A percentile compares a stretch with the other conserved stretches of the same genome.
phyloP scores from a whole-genome alignment of 2,329 filamentous ascomycete genomes.

The Zopfia rhizophila region DNA sequence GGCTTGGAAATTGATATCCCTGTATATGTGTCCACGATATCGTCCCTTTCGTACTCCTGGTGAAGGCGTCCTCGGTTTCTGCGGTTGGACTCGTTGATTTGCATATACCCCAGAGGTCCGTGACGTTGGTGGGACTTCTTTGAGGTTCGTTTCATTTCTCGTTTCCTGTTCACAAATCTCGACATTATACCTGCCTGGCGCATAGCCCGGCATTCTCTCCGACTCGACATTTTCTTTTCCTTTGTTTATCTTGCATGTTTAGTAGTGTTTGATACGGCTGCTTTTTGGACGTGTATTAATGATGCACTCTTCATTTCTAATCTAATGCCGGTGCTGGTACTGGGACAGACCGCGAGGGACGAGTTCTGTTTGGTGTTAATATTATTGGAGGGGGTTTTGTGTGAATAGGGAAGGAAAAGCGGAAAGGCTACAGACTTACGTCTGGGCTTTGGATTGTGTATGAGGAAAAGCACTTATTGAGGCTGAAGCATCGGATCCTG shows the following conservation, averaged over 20 bases:
- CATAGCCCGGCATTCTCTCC: constrained; percentile 28
- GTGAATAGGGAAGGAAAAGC: constrained; percentile 5
- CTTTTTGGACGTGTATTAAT: constrained; percentile 18
- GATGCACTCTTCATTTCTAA: too few relatives aligned
- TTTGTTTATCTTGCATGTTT: constrained; percentile 17
- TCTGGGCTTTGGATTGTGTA: constrained; percentile 1
- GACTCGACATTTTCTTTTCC: constrained; percentile 8
- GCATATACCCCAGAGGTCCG: constrained; percentile 38
- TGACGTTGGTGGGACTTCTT: constrained; percentile 9
- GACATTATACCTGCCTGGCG: constrained; percentile 40
- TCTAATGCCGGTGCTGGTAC: constrained; percentile 18
- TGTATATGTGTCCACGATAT: constrained; percentile 48
- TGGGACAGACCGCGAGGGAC: constrained; percentile 10
- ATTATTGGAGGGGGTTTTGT: background rate
- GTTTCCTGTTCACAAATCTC: constrained; percentile 25
- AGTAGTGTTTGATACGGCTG: constrained; percentile 22
- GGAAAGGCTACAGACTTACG: too few relatives aligned
- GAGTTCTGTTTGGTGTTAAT: constrained; percentile 11
- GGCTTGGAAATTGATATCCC: constrained; percentile 18
- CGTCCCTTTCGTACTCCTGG: constrained; percentile 37
- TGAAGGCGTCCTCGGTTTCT: constrained; percentile 44
- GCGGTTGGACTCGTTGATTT: constrained; percentile 32
- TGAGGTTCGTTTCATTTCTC: constrained; percentile 15
- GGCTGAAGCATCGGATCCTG: too few relatives aligned
- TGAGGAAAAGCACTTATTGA: background rate